Base-by-base conservation (phyloP, 805 yeast species). In the Candida verbasci region DNA sequence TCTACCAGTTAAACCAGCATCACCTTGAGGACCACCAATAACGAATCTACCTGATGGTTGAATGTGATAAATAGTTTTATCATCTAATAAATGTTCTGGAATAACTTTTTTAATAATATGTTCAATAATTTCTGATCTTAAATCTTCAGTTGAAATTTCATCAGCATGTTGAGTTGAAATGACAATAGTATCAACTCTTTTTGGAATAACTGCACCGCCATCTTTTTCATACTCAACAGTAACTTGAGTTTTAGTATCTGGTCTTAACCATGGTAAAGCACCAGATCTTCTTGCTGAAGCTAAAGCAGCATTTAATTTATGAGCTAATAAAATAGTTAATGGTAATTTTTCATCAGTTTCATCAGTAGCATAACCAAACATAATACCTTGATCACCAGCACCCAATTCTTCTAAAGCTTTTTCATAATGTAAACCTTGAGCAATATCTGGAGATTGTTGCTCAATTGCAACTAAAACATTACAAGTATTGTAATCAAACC, bases 11-110 rank as follows among this genome's bases (percentile, higher is more conserved):
- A 93, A 76, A 78, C 98, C 98, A 51, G 98, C 98, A 67, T 93
- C 98, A 80, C 98, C 98, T 74, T 93, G 98, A 54, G 98, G 98
- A 68, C 98, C 98, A 75, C 98, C 98, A 63, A 93, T 93, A 58
- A 93, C 96, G 80, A 93, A 93, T 73, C 97, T 85, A 55, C 98
- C 98, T 48, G 97, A 88, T 56, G 98, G 98, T 74, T 93, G 98
- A 63, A 93, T 88, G 81, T 91, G 97, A 81, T 87, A 89, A 60
- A 82, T 74, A 66, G 98, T 93, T 72, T 85, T 86, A 61, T 82
- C 96, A 64, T 93, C 97, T 61, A 93, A 81, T 62, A 85, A 76
- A 49, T 87, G 71, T 43, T 80, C 82, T 58, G 98, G 96, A 51
- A 89, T 86, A 52, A 93, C 96, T 74, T 86, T 85, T 71, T 87